Base-by-base conservation (phyloP, 805 yeast genomes). In the Hanseniaspora taiwanica region DNA sequence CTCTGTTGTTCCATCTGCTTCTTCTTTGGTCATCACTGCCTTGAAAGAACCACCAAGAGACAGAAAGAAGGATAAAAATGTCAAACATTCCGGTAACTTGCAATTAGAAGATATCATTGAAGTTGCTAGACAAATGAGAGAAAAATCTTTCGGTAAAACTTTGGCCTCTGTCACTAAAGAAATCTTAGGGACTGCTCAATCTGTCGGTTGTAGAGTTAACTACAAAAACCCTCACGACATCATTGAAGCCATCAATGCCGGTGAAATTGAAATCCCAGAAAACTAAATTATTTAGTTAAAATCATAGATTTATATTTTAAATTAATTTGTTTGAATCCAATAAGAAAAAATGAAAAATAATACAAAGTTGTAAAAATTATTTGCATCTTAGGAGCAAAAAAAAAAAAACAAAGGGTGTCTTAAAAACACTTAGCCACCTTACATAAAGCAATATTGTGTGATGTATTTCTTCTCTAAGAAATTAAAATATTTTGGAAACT, bases 51-150 rank as follows among this genome's bases (percentile, higher is more conserved):
- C 98, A 58, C 96, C 96, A 66, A 89, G 98, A 83, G 98, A 91
- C 81, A 81, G 96, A 78, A 91, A 91, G 93, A 91, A 91, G 94
- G 97, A 91, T 68, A 91, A 91, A 91, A 89, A 91, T 76, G 83
- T 91, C 71, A 86, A 87, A 79, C 98, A 91, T 84, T 79, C 78
- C 68, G 98, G 98, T 76, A 91, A 89, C 89, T 78, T 91, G 63
- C 85, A 95, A 62, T 76, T 91, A 62, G 94, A 86, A 63, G 96
- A 89, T 73, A 83, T 91, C 72, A 76, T 75, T 69, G 95, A 86
- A 68, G 82, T 91, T 65, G 97, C 98, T 62, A 87, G 96, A 74
- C 80, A 80, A 65, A 89, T 91, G 97, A 80, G 76, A 69, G 85
- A 81, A 68, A 91, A 91, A 76, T 86, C 96, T 51, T 85, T 91